Evolutionary conservation across 257 asterid species (phyloP).

Genomic region (Cruciata laevipes): DNA sequence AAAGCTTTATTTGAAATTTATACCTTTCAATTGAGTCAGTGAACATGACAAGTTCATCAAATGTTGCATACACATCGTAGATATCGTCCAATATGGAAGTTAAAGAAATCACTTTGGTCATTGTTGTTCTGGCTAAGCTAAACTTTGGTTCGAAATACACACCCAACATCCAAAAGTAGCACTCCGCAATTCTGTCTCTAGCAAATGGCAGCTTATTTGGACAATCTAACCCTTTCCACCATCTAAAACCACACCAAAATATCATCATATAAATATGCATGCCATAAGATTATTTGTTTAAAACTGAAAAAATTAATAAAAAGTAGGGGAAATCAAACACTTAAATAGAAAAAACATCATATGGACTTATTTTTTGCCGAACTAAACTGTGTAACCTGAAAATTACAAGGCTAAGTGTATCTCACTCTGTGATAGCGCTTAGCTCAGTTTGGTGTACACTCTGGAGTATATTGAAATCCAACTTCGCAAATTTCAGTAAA

Average conservation of each 20-base stretch:
- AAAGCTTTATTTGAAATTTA: not conserved
- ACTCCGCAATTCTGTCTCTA: constrained; percentile 28
- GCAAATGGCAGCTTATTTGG: constrained; percentile 20
- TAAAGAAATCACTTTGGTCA: constrained; percentile 20
- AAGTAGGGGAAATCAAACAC: not conserved
- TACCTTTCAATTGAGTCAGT: constrained; percentile 22
- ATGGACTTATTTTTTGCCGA: no score
- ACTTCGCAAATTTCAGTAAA: constrained; percentile 18
- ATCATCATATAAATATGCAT: no score
- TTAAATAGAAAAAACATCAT: not conserved
- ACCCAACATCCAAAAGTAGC: constrained; percentile 25
- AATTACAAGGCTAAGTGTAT: not conserved
- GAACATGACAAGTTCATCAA: constrained; percentile 22
- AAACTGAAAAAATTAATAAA: not conserved
- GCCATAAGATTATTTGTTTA: not conserved
- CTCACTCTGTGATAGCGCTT: constrained; percentile 25
- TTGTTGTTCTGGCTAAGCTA: constrained; percentile 5
- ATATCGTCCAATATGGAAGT: constrained; percentile 24
- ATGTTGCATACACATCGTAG: constrained; percentile 13
- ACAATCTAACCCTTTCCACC: constrained; percentile 31
- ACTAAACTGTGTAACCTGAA: not conserved
- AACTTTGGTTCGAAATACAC: constrained; percentile 27
- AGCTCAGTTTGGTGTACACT: constrained; percentile 27
- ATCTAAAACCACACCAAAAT: constrained; percentile 12
- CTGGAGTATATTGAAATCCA: constrained; percentile 21